These are phyloP conservation scores for Oxytropis ochrocephala DNA, from an alignment of 306 rosid genomes.

Conservation along the genomic window DNA sequence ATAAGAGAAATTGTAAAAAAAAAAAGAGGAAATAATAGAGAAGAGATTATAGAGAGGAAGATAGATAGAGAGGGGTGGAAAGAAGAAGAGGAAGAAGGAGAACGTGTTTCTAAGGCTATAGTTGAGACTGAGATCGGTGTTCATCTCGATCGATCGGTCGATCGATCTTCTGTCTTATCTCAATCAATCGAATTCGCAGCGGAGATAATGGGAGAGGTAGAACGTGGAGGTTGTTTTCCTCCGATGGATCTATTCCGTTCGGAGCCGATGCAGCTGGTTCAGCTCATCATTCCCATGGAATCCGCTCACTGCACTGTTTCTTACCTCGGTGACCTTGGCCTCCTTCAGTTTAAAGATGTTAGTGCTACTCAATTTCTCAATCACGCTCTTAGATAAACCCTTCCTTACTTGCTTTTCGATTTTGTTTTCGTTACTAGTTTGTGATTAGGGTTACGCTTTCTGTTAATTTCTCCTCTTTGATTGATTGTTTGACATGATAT, in stretches of 20 bases:
- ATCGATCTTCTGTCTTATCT: not conserved
- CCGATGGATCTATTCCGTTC: constrained; percentile 98
- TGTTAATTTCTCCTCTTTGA: not conserved
- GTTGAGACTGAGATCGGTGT: constrained; percentile 30
- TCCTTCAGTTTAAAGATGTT: constrained; percentile 87
- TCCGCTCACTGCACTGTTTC: constrained; percentile 85
- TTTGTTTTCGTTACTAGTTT: not conserved
- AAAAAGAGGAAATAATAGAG: not conserved
- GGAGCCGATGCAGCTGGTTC: constrained; percentile 96
- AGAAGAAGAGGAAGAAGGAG: constrained; percentile 1
- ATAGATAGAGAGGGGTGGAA: not conserved
- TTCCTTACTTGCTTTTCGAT: not conserved
- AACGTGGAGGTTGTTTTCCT: constrained; percentile 74
- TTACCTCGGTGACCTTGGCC: constrained; percentile 95
- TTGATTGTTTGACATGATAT: not conserved
- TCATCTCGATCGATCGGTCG: constrained; percentile 7
- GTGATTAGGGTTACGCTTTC: not conserved
- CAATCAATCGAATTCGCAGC: not conserved
- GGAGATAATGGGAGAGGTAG: constrained; percentile 51
- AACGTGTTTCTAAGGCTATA: constrained; percentile 7
- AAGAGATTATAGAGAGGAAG: not conserved
- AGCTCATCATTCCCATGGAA: constrained; percentile 94
- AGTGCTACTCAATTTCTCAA: not conserved
- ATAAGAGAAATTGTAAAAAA: not conserved
- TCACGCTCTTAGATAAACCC: constrained; percentile 19